These are phyloP conservation scores for Tulasnella sp. DNA, from an alignment of 768 basidiomycete genomes.

Conservation along the genomic window DNA sequence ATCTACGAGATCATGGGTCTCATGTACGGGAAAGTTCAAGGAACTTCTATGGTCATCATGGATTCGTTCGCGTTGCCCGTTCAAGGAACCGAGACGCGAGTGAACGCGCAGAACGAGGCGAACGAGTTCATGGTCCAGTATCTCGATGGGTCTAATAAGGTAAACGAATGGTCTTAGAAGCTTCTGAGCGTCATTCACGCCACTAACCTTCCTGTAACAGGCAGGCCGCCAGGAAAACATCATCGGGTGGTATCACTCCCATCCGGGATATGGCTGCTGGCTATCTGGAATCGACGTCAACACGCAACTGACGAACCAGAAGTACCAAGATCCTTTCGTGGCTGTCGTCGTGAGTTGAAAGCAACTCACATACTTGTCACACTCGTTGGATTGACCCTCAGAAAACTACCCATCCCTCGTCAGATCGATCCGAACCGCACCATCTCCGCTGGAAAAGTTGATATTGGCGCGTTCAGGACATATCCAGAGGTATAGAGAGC, in stretches of 20 bases:
- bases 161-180: constrained; percentile 27
- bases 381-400: not conserved
- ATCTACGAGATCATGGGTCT: constrained; percentile 99
- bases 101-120: constrained; percentile 91
- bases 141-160: constrained; percentile 68
- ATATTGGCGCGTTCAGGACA: constrained; percentile 97
- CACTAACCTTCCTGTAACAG: no score
- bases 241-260: constrained; percentile 97
- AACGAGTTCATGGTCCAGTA: constrained; percentile 99
- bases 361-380: not conserved
- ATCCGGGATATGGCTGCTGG: constrained; percentile 99
- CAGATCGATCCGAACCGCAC: constrained; percentile 96
- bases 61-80: constrained; percentile 97
- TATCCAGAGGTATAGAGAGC: constrained; percentile 77
- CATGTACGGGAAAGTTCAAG: constrained; percentile 87
- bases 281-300: constrained; percentile 97
- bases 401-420: no score
- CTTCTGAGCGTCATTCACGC: not conserved
- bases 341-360: constrained; percentile 73
- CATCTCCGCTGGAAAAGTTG: constrained; percentile 95
- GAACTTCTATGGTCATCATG: constrained; percentile 50
- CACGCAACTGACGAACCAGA: constrained; percentile 92
- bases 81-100: constrained; percentile 95
- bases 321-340: constrained; percentile 91
- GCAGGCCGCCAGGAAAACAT: constrained; percentile 43